These are phyloP conservation scores for Salvia splendens DNA, from an alignment of 257 asterid species.

Conservation along the genomic window DNA sequence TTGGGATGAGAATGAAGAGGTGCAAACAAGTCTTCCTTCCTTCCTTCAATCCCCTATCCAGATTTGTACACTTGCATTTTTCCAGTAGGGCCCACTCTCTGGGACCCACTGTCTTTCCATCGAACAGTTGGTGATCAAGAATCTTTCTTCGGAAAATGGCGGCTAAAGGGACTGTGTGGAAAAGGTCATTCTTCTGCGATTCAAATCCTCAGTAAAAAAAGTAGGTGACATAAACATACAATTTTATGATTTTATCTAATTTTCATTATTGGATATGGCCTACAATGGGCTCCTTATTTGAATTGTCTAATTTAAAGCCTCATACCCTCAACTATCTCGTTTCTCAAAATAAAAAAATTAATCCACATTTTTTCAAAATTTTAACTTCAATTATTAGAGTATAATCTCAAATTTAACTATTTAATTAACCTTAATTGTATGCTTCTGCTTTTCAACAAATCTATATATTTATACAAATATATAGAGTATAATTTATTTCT, in stretches of 20 bases:
- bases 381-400: too few species aligned
- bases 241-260: background rate
- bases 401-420: too few species aligned
- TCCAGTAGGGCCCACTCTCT: slow-evolving; percentile 43
- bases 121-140: slow-evolving; percentile 22
- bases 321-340: too few species aligned
- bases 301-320: background rate
- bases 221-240: too few species aligned
- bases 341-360: too few species aligned
- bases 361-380: too few species aligned
- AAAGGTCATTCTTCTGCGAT: slow-evolving; percentile 28
- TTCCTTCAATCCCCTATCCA: too few species aligned
- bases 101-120: slow-evolving; percentile 27
- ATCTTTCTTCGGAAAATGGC: slow-evolving; percentile 35
- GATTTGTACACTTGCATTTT: slow-evolving; percentile 40
- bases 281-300: slow-evolving; percentile 13
- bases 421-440: too few species aligned
- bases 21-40: slow-evolving; percentile 11
- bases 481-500: too few species aligned
- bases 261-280: slow-evolving; percentile 17
- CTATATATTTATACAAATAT: too few species aligned
- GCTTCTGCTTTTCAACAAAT: too few species aligned
- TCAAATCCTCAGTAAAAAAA: background rate
- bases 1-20: slow-evolving; percentile 49
- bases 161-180: slow-evolving; percentile 31